Evolutionary conservation across 2,329 filamentous ascomycete species (phyloP), one percentile per base, ranked within the genome.

Genomic region (Colletotrichum sp.): DNA sequence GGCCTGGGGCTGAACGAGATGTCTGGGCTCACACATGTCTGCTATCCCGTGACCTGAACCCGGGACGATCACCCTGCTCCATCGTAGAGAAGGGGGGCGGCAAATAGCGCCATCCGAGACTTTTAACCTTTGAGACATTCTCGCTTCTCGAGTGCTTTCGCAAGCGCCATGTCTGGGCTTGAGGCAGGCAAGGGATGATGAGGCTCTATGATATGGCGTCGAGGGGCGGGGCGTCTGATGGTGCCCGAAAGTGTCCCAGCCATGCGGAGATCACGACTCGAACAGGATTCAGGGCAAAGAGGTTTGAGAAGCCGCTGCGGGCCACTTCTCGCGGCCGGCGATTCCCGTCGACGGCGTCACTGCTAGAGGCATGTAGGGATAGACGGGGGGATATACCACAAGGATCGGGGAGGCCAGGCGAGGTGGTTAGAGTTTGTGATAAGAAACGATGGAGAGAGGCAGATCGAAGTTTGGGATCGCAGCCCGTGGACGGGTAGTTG

Each of bases 181-280:
- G 34, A 65, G 21, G 8, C 34, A 65, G 67, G 60, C 67, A 74
- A 74, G 72, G 72, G 67, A 71, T n/a, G 16, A 32, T 67, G 72
- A 61, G 72, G 72, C 72, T 72, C 72, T 71, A 55, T 10, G 7
- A 18, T 3, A 60, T 48, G 58, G 38, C 38, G 32, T 60, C 43
- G 18, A 21, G 16, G 15, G 61, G 60, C 16, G 26, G 65, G 61
- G 67, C 60, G 61, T 28, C 8, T 26, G 58, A 34, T 32, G 36
- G 32, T 63, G n/a, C 26, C 32, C 34, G 12, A 30, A 36, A 16
- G 32, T 38, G 28, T 24, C n/a, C 10, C 26, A 71, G 64, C 34
- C 32, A 60, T 55, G 6, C 21, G 21, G 24, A 61, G 24, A 52
- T 26, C 32, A 34, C 15, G 28, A 26, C 32, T 69, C 15, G 12